Evolutionary conservation across 2,329 filamentous ascomycete species (phyloP).

Genomic region (Fusarium newnesense): DNA sequence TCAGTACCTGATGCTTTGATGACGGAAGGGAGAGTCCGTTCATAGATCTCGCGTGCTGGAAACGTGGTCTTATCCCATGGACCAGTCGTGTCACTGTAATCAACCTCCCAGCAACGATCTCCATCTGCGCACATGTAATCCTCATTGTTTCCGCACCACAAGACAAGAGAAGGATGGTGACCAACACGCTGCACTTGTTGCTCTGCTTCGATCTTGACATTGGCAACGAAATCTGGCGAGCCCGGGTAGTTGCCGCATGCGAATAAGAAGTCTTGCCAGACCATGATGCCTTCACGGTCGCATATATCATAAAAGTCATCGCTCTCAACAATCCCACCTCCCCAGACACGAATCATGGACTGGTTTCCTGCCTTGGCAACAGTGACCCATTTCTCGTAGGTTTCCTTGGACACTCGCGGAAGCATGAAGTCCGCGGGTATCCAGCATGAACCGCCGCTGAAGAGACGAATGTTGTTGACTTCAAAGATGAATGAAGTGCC

Average conservation of each 20-base stretch:
- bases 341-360: constrained; percentile 9
- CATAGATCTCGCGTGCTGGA: not conserved
- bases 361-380: not conserved
- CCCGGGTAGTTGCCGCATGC: constrained; percentile 10
- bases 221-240: not conserved
- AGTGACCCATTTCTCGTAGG: not conserved
- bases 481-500: constrained; percentile 6
- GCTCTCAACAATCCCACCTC: not conserved
- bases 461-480: constrained; percentile 4
- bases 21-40: not conserved
- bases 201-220: not conserved
- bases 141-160: constrained; percentile 12
- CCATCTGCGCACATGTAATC: constrained; percentile 14
- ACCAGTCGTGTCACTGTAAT: not conserved
- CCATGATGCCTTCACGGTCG: not conserved
- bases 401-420: rapidly evolving
- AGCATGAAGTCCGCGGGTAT: constrained; percentile 4
- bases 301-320: not conserved
- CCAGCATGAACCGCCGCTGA: not conserved
- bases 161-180: not conserved
- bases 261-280: constrained; percentile 14
- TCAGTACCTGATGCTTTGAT: not conserved
- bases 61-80: constrained; percentile 14
- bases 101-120: constrained; percentile 5
- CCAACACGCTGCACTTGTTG: constrained; percentile 4